These are phyloP conservation scores for Cladosporium sp. DNA, from an alignment of 2,329 filamentous ascomycete species.

Conservation along the genomic window DNA sequence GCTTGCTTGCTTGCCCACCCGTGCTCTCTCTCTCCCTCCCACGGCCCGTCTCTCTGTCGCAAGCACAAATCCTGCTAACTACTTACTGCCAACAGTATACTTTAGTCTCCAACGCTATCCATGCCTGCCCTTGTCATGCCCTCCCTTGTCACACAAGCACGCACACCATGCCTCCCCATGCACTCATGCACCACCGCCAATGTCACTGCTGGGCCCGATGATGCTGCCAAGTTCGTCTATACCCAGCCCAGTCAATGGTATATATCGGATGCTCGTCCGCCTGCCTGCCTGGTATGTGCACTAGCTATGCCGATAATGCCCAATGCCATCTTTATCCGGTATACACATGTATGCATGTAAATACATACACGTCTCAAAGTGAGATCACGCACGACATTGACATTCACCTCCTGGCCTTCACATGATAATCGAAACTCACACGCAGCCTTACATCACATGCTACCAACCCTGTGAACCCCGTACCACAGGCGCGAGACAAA, in stretches of 20 bases:
- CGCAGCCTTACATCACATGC: neutral
- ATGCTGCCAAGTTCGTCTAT: neutral
- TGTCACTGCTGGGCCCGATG: slow-evolving; percentile 1
- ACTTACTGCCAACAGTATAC: too few species aligned
- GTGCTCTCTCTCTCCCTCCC: too few species aligned
- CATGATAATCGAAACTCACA: neutral
- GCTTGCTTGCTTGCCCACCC: too few species aligned
- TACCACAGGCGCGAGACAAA: neutral
- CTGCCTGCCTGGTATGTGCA: neutral
- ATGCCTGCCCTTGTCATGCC: neutral
- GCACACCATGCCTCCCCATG: neutral
- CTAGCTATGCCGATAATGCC: neutral
- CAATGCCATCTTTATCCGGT: neutral
- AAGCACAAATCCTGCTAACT: too few species aligned
- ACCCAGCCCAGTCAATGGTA: neutral
- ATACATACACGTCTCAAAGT: too few species aligned
- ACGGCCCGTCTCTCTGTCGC: too few species aligned
- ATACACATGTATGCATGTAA: too few species aligned
- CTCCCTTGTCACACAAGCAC: neutral
- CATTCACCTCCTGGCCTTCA: neutral
- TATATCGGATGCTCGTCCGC: neutral
- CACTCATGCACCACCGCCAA: neutral
- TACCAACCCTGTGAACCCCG: neutral
- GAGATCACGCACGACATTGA: too few species aligned
- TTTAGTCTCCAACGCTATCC: too few species aligned